Base-by-base conservation (phyloP, 1,139 yeast genomes). In the Pichia sp. region DNA sequence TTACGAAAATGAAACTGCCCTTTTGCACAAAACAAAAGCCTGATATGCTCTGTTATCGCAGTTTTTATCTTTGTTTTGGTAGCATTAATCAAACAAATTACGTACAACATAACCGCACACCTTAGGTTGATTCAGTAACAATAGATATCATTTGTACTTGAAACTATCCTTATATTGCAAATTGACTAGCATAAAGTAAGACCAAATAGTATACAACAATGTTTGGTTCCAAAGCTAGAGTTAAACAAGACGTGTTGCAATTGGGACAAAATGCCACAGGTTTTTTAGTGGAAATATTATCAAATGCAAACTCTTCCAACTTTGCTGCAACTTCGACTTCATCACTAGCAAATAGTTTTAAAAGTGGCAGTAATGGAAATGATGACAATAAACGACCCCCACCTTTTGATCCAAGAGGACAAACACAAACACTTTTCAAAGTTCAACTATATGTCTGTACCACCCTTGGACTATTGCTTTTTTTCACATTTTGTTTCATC, bases 391-490 rank as follows among this genome's bases (percentile, higher is more conserved):
- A 47, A 22, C 43, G 40, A 20, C 64, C 65, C 0, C 63, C 65
- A 6, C 42, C 56, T 13, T 59, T 56, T 50, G 66, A 63, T 47
- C 68, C 68, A 3, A 47, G 62, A 23, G 50, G 55, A 4, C 66
- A 62, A 40, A 54, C 67, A 0, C 68, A 64, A 45, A 63, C 66
- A 11, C 59, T 64, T 27, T 65, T 65, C 52, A 59, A 59, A 42
- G 64, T 60, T 8, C 68, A 65, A 42, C 48, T 65, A 16, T 58
- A 57, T 47, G 58, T 64, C 25, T 64, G 68, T 47, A 45, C 62
- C 1, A 50, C 51, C 4, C 44, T 60, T 23, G 68, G 68, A 0
- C 8, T 55, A 7, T 11, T 63, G 9, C 55, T 62, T 13, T 65
- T 64, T 46, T 39, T 60, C 9, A 22, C 56, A 7, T 65, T 65